phyloP scores from a whole-genome alignment of 345 rosid genomes.

The Eucalyptus rudis region DNA sequence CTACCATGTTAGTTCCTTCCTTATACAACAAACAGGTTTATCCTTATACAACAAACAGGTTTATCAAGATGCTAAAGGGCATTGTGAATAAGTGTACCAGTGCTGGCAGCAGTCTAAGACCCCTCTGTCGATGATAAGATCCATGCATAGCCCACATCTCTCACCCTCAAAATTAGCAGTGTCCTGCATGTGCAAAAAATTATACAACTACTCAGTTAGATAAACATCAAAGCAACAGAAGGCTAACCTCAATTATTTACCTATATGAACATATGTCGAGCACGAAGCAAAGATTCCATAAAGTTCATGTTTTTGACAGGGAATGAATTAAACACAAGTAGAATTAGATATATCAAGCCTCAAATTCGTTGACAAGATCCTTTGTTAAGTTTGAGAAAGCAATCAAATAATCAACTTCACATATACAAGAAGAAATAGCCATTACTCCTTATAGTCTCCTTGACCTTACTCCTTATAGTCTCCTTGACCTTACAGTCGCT shows the following conservation, averaged over 20 bases:
- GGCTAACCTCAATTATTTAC: background rate
- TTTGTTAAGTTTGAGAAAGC: background rate
- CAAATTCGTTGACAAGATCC: background rate
- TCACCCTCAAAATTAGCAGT: constrained; percentile 49
- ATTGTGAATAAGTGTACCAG: constrained; percentile 30
- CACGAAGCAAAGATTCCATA: background rate
- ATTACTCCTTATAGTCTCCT: background rate
- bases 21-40: background rate
- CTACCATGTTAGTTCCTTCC: background rate
- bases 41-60: background rate
- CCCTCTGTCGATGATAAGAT: constrained; percentile 85
- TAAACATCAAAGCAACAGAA: background rate
- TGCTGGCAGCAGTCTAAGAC: constrained; percentile 96
- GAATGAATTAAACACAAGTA: background rate
- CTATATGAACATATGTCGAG: background rate
- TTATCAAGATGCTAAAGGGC: background rate
- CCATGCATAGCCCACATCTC: constrained; percentile 98
- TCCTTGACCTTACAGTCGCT: background rate
- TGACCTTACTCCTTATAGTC: background rate
- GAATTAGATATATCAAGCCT: background rate
- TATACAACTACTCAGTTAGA: background rate
- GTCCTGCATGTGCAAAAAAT: constrained; percentile 27
- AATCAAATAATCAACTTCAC: background rate
- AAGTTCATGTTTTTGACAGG: background rate
- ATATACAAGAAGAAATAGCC: background rate